Evolutionary conservation across 805 yeast genomes (phyloP).

Genomic region (Kregervanrija delftensis): DNA sequence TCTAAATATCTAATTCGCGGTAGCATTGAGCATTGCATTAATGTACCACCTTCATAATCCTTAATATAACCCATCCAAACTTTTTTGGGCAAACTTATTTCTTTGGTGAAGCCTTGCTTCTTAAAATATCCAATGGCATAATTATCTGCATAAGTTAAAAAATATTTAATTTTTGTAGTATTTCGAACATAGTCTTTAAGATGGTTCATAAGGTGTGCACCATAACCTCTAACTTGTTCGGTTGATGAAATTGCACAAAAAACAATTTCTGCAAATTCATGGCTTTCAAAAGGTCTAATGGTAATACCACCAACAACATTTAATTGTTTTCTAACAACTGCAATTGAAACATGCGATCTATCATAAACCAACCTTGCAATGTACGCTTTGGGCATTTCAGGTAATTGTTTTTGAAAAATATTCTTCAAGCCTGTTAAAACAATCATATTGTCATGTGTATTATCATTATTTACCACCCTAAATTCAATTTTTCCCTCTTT

Average conservation of each 20-base stretch:
- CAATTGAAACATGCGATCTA: slow-evolving; percentile 89
- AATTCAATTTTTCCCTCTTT: slow-evolving; percentile 89
- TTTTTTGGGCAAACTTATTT: slow-evolving; percentile 74
- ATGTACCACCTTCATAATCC: slow-evolving; percentile 97
- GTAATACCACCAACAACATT: slow-evolving; percentile 98
- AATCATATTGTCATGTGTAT: slow-evolving; percentile 78
- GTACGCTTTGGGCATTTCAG: slow-evolving; percentile 98
- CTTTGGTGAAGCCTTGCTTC: slow-evolving; percentile 97
- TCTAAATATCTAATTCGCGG: slow-evolving; percentile 86
- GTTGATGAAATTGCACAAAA: slow-evolving; percentile 97
- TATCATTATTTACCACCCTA: slow-evolving; percentile 94
- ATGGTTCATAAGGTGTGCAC: slow-evolving; percentile 98
- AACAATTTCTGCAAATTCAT: slow-evolving; percentile 95
- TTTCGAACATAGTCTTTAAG: slow-evolving; percentile 89
- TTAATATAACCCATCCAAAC: slow-evolving; percentile 98
- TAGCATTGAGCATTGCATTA: slow-evolving; percentile 95
- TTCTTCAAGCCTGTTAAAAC: slow-evolving; percentile 92
- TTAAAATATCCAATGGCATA: slow-evolving; percentile 98
- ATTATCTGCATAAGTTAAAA: slow-evolving; percentile 94
- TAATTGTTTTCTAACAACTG: slow-evolving; percentile 87
- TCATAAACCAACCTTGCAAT: slow-evolving; percentile 93
- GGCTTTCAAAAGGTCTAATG: slow-evolving; percentile 83
- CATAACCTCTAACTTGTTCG: slow-evolving; percentile 97
- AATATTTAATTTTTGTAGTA: slow-evolving; percentile 78
- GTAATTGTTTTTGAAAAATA: slow-evolving; percentile 93